Evolutionary conservation across 768 basidiomycete species (phyloP).

Genomic region (Polyporus arcularius): DNA sequence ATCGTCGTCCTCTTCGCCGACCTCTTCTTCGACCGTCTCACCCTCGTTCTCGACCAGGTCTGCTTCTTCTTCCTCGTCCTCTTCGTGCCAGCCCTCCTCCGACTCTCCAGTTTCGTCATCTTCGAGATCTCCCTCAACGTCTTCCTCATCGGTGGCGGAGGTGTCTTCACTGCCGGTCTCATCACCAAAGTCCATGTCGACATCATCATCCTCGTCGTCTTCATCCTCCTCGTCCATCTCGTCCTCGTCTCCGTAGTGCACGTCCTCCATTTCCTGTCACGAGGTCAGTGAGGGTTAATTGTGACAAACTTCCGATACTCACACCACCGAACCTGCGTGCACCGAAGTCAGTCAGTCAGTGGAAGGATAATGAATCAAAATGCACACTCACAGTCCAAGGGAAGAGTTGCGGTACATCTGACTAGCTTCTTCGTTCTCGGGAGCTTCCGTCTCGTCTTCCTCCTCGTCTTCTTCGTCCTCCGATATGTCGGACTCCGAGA

Average conservation of each 20-base stretch:
- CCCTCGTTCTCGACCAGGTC: conserved; percentile 50
- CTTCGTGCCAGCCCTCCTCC: conserved; percentile 63
- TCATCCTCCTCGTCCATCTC: conserved; percentile 84
- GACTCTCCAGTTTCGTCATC: conserved; percentile 63
- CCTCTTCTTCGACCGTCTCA: conserved; percentile 37
- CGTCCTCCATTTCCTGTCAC: conserved; percentile 82
- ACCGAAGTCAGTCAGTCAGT: neutral
- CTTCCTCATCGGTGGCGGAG: conserved; percentile 67
- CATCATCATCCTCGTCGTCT: conserved; percentile 78
- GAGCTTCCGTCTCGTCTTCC: conserved; percentile 58
- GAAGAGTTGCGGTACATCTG: conserved; percentile 97
- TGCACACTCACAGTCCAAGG: conserved; percentile 78
- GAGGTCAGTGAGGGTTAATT: conserved; percentile 12
- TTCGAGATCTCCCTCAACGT: conserved; percentile 67
- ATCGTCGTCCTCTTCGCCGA: conserved; percentile 37
- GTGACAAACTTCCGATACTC: conserved; percentile 35
- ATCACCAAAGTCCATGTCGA: conserved; percentile 86
- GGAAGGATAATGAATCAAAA: neutral
- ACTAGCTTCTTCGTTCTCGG: conserved; percentile 76
- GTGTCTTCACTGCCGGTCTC: conserved; percentile 83
- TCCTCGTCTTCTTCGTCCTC: conserved; percentile 58
- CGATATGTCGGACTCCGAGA: conserved; percentile 46
- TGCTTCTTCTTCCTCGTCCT: conserved; percentile 73
- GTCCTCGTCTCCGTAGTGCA: conserved; percentile 66
- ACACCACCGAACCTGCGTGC: conserved; percentile 71